Base-by-base conservation (phyloP, 345 rosid genomes). In the Cardamine resedifolia region DNA sequence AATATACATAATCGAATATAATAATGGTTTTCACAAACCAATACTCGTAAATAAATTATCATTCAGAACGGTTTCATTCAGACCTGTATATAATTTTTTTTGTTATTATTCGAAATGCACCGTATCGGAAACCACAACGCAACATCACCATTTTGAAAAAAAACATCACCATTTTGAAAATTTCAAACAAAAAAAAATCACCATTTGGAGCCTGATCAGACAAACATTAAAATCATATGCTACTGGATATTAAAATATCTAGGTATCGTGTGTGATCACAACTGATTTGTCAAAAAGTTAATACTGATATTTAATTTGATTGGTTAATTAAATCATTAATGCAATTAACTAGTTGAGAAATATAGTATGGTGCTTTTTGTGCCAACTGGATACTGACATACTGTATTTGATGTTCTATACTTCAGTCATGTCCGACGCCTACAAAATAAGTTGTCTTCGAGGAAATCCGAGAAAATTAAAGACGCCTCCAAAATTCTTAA, bases 361-460 rank as follows among this genome's bases (percentile, higher is more conserved):
- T n/a, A n/a, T n/a, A n/a, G n/a, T n/a, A n/a, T 27, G 48, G 27
- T 55, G 70, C 70, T 64, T 72, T 52, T 55, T 72, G 28, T 56
- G 49, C 14, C 31, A 56, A 34, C 15, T 12, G n/a, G 45, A 55
- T n/a, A n/a, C n/a, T n/a, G n/a, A n/a, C n/a, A n/a, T n/a, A n/a
- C n/a, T n/a, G n/a, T 45, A 28, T 33, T 36, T 65, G 41, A n/a
- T 55, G 26, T 31, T 31, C 0, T 63, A 52, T 47, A 30, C 69
- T 62, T 43, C 19, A 0, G 4, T 64, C 65, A 47, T 64, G 49
- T 43, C 47, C 41, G n/a, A 50, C 43, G 14, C 52, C 59, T 49
- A 28, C 2, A 62, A 43, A 24, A n/a, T 44, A 55, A 23, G 7
- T 31, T 44, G 38, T 23, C 58, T 33, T 55, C 4, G 48, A 2